Percentiles rank a stretch among this genome's conserved stretches.
phyloP scores from a whole-genome alignment of 2,329 filamentous ascomycete genomes.

The Aspergillus sp. region DNA sequence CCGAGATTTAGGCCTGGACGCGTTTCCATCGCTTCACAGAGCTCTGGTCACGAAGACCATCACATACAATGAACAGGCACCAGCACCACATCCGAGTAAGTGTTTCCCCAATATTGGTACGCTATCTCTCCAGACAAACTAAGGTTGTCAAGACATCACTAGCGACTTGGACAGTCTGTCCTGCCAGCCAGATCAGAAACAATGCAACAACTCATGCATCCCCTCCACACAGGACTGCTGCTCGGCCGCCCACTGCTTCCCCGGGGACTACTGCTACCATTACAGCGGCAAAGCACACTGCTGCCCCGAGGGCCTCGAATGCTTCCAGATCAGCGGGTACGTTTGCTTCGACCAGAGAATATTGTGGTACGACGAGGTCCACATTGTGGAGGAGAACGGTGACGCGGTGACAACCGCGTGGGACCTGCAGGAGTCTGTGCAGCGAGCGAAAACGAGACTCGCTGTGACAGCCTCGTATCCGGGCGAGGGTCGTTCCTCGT shows the following conservation, averaged over 20 bases:
- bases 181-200: not conserved
- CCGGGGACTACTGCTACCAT: not conserved
- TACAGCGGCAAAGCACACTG: not conserved
- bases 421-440: not conserved
- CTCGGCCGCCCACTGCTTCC: not conserved
- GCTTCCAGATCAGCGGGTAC: not conserved
- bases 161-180: not conserved
- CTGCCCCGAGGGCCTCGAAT: not conserved
- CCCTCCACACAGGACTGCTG: not conserved
- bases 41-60: not conserved
- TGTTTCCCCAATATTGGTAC: too few relatives aligned
- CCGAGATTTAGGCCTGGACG: not conserved
- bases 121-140: too few relatives aligned
- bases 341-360: not conserved
- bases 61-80: not conserved
- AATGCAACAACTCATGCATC: not conserved
- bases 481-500: not conserved
- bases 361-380: not conserved
- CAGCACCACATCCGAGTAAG: not conserved
- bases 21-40: not conserved
- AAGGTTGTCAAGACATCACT: not conserved
- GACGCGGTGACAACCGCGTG: not conserved
- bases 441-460: not conserved
- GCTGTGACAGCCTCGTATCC: not conserved
- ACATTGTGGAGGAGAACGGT: not conserved